Base-by-base conservation (phyloP, 2,329 filamentous ascomycete species). In the Ophiocordyceps robertsii region DNA sequence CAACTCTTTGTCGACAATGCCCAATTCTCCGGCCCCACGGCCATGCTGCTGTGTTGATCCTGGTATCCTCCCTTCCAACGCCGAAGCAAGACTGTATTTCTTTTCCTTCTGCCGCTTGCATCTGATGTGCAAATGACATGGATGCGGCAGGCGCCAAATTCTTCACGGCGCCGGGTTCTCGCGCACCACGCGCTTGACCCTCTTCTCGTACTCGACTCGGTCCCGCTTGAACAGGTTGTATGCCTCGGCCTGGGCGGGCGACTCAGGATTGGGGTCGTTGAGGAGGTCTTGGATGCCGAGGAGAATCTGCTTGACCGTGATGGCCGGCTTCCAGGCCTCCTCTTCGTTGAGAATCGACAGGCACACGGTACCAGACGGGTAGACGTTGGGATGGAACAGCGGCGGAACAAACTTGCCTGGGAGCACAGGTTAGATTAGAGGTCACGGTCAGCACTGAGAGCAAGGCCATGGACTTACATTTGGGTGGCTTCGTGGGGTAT, bases 181-280 rank as follows among this genome's bases (percentile, higher is more conserved):
- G 54, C 78, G 82, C 44, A 98, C 92, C 17, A 95, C 81, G 46
- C 84, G 80, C 57, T 78, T 80, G 48, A 98, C 81, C 49, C 89
- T 84, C 62, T 80, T 83, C 66, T 96, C 89, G 57, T 98, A 98
- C 44, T 90, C 88, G 16, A 64, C 65, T 37, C 79, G 74, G 57
- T 98, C 90, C 60, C 88, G 88, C 72, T 94, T 95, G 63, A 87
- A 96, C 11, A 98, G 71, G 55, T 95, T 95, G 67, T 96, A 98
- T 1, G 92, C 93, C 53, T 98, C 92, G 3, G 92, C 90, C 63
- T 98, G 92, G 0, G 92, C 92, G 0, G 92, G 92, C 1, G 88
- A 95, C 40, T 98, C 92, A 3, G 90, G 92, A 59, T 98, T 98
- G 14, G 93, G 92, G 55, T 95, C 90, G 61, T 98, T 83, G 35